Base-by-base conservation (phyloP, 1,284 basidiomycete species). In the Singerocomus inundabilis region DNA sequence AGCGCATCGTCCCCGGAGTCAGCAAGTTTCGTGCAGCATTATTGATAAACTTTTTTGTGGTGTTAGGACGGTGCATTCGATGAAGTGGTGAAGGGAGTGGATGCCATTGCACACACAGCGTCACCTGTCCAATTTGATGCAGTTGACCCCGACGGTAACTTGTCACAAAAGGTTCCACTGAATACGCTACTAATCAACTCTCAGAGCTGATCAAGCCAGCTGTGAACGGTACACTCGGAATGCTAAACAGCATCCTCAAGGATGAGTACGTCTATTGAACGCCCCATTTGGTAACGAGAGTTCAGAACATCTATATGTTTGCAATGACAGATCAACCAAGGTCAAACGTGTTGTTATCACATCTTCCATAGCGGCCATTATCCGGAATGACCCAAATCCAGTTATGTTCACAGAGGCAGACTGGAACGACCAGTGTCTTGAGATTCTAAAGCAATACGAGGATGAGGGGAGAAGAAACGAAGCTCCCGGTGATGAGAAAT, bases 341-440 rank as follows among this genome's bases (percentile, higher is more conserved):
- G 72, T 89, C 49, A 77, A 82, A 63, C 80, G 88, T 2, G 72
- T 92, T 35, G 81, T 92, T 44, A 68, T 91, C 51, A 86, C 84
- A 0, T 74, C 73, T 12, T 81, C 86, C 0, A 74, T 71, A 37
- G 81, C 78, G 0, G 68, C 82, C 4, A 67, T 85, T 49, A 53
- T 78, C 35, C 67, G 71, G 10, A 55, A 62, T 2, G 41, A 36
- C 3, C 42, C 57, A 6, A 53, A 60, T 1, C 67, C 66, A 0
- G 48, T 46, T 1, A 59, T 59, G 2, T 74, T 71, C 55, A 71
- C 65, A 32, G 79, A 81, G 53, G 53, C 60, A 1, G 77, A 87
- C 63, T 92, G 88, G 88, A 88, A 91, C 70, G 64, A 79, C 8
- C 70, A 74, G 34, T 74, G 78, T 4, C 66, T 79, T n/a, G 63